Evolutionary conservation across 768 basidiomycete species (phyloP).

Genomic region (Boletus rufocinnamomeus): DNA sequence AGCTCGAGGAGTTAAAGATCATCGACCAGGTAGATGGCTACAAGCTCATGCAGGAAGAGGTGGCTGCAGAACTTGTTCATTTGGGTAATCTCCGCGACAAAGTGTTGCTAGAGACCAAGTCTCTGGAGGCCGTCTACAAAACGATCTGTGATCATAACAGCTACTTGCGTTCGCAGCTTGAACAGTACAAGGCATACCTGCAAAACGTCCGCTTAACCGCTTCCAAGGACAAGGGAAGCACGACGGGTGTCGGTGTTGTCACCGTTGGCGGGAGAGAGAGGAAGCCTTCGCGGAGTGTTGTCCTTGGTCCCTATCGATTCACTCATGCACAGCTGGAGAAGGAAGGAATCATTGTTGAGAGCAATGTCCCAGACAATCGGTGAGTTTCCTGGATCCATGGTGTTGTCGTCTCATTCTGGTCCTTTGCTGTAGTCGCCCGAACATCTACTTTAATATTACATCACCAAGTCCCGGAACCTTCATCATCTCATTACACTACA

Average conservation of each 20-base stretch:
- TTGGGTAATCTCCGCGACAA: slow-evolving; percentile 97
- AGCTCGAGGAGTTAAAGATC: slow-evolving; percentile 87
- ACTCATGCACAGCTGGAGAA: slow-evolving; percentile 98
- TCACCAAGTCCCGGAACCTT: slow-evolving; percentile 98
- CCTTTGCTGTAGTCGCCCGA: slow-evolving; percentile 68
- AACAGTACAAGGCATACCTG: slow-evolving; percentile 99
- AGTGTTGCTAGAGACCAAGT: slow-evolving; percentile 88
- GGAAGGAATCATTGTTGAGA: slow-evolving; percentile 98
- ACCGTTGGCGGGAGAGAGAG: slow-evolving; percentile 97
- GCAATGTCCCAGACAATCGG: slow-evolving; percentile 99
- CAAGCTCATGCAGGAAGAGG: slow-evolving; percentile 97
- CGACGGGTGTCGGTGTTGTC: slow-evolving; percentile 90
- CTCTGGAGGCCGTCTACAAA: slow-evolving; percentile 96
- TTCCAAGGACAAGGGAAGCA: slow-evolving; percentile 84
- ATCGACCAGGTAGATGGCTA: slow-evolving; percentile 83
- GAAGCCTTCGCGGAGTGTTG: slow-evolving; percentile 81
- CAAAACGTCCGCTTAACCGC: slow-evolving; percentile 94
- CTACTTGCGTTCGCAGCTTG: slow-evolving; percentile 92
- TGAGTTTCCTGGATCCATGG: slow-evolving; percentile 36
- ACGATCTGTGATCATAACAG: slow-evolving; percentile 99
- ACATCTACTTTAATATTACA: slow-evolving; percentile 99
- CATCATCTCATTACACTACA: slow-evolving; percentile 98
- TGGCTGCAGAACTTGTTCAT: slow-evolving; percentile 91
- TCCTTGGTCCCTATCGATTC: slow-evolving; percentile 94
- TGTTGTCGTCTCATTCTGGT: background rate